These are phyloP conservation scores for Lipomyces mesembrius DNA, from an alignment of 805 yeast species.

Conservation along the genomic window DNA sequence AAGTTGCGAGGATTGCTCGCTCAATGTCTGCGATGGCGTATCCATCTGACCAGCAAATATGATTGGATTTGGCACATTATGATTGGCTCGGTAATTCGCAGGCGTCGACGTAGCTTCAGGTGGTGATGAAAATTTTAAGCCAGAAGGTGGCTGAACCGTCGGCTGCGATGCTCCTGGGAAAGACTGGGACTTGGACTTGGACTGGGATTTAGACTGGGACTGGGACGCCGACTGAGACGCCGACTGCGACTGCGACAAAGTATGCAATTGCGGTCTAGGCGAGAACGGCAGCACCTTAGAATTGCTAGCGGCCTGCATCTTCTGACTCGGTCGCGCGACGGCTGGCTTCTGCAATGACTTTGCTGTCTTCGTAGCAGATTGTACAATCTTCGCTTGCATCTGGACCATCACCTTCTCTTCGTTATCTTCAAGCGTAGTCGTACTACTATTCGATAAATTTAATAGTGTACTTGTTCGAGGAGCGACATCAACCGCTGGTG, in stretches of 20 bases:
- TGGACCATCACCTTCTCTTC: conserved; percentile 13
- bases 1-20: background rate
- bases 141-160: conserved; percentile 8
- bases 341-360: conserved; percentile 1
- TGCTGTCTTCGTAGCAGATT: background rate
- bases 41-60: background rate
- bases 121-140: conserved; percentile 8
- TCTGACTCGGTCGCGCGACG: background rate
- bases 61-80: background rate
- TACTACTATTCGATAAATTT: background rate
- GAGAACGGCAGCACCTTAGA: background rate
- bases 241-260: no score
- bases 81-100: background rate
- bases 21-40: background rate
- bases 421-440: background rate
- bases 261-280: background rate
- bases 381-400: background rate
- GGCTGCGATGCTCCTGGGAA: background rate
- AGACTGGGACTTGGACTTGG: background rate
- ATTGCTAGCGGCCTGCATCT: background rate
- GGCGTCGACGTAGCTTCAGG: conserved; percentile 19
- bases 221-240: no score
- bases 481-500: background rate
- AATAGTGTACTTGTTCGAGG: background rate
- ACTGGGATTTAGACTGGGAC: no score